Percentiles rank a stretch among this genome's conserved stretches.
Evolutionary conservation across 2,329 filamentous ascomycete species (phyloP).

Genomic region (Byssoonygena ceratinophila): DNA sequence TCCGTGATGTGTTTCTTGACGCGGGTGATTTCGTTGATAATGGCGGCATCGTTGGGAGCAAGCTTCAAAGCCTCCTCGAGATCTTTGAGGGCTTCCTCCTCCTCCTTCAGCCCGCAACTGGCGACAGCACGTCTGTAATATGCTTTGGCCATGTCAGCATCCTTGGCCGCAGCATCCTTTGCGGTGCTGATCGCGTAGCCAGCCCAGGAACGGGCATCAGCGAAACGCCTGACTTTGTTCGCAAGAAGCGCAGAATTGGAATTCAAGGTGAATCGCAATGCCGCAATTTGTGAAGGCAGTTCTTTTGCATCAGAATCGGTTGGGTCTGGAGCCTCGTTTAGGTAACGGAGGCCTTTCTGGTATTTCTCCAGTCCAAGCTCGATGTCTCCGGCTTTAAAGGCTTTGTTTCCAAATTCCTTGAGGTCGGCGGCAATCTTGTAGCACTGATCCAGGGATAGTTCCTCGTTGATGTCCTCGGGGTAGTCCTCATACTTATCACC

Average conservation of each 20-base stretch:
- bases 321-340: conserved; percentile 69
- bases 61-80: conserved; percentile 66
- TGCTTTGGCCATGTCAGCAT: conserved; percentile 75
- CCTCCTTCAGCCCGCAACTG: conserved; percentile 65
- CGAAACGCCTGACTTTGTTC: conserved; percentile 64
- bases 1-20: conserved; percentile 68
- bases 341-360: conserved; percentile 80
- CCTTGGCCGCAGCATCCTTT: conserved; percentile 51
- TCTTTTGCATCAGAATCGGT: conserved; percentile 59
- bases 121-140: conserved; percentile 73
- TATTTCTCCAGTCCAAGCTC: conserved; percentile 75
- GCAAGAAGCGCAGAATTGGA: conserved; percentile 79
- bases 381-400: conserved; percentile 71
- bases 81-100: conserved; percentile 66
- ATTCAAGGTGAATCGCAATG: conserved; percentile 74
- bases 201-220: conserved; percentile 60
- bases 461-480: conserved; percentile 66
- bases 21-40: conserved; percentile 62
- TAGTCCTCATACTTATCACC: conserved; percentile 94
- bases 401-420: conserved; percentile 85
- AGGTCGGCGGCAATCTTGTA: conserved; percentile 71
- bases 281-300: conserved; percentile 54
- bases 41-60: conserved; percentile 61
- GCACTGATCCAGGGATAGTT: conserved; percentile 57
- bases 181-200: conserved; percentile 58